These are phyloP conservation scores for Erysimum pusillum DNA, from an alignment of 441 rosid genomes.

Conservation along the genomic window DNA sequence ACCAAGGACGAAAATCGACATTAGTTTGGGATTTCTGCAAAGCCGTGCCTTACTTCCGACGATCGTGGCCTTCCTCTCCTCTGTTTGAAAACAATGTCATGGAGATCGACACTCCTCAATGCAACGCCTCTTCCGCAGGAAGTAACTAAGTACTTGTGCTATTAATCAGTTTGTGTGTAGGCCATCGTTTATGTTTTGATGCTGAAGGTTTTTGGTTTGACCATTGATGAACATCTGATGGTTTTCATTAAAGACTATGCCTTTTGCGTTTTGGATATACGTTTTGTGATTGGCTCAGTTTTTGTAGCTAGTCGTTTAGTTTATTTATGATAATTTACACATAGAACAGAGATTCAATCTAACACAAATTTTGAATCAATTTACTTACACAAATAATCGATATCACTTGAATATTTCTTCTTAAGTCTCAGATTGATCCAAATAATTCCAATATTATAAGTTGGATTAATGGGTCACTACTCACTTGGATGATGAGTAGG, in stretches of 20 bases:
- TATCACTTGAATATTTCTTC: neutral
- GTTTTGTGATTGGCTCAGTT: constrained; percentile 17
- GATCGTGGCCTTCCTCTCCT: constrained; percentile 59
- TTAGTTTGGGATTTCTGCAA: constrained; percentile 60
- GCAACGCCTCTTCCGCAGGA: neutral
- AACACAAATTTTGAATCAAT: constrained; percentile 1
- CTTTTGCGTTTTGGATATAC: neutral
- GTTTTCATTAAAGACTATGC: constrained; percentile 20
- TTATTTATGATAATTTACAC: neutral
- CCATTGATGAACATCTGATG: constrained; percentile 34
- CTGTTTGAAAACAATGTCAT: constrained; percentile 4
- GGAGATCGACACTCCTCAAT: constrained; percentile 19
- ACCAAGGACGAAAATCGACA: constrained; percentile 59
- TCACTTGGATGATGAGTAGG: constrained; percentile 26
- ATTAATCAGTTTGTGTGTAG: constrained; percentile 14
- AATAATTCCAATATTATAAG: constrained; percentile 7
- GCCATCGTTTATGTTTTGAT: constrained; percentile 18
- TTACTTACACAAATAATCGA: neutral
- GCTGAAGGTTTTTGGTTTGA: constrained; percentile 24
- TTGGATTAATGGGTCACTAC: constrained; percentile 17
- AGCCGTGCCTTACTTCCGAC: constrained; percentile 62
- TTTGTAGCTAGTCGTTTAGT: neutral
- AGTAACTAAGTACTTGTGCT: constrained; percentile 31
- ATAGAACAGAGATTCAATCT: neutral
- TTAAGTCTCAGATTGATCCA: neutral